A percentile compares a stretch with the other conserved stretches of the same genome.
phyloP scores from a whole-genome alignment of 2,329 filamentous ascomycete species.

The Alternaria consortialis region DNA sequence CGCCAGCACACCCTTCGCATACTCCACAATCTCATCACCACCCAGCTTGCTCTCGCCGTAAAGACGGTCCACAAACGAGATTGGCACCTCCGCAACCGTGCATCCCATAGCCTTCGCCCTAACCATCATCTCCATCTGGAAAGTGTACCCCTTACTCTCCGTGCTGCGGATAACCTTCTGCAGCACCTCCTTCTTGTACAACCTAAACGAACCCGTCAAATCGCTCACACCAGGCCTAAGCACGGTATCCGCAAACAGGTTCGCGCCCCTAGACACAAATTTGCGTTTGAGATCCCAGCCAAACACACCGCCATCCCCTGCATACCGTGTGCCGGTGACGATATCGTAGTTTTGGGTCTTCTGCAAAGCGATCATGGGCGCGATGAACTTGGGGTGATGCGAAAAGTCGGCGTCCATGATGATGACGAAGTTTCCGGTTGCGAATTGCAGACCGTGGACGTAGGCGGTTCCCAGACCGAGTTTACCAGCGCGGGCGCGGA shows the following conservation, averaged over 20 bases:
- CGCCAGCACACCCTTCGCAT: slow-evolving; percentile 72
- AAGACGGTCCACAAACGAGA: slow-evolving; percentile 88
- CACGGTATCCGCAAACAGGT: slow-evolving; percentile 94
- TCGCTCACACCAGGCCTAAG: slow-evolving; percentile 93
- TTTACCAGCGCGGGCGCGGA: slow-evolving; percentile 91
- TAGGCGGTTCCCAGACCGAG: slow-evolving; percentile 97
- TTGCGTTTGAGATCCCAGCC: slow-evolving; percentile 91
- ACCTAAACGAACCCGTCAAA: slow-evolving; percentile 89
- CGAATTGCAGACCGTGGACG: slow-evolving; percentile 91
- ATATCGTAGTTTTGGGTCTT: slow-evolving; percentile 86
- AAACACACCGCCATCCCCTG: slow-evolving; percentile 83
- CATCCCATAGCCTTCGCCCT: slow-evolving; percentile 95
- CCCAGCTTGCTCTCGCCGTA: slow-evolving; percentile 97
- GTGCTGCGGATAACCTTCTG: slow-evolving; percentile 90
- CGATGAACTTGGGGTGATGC: slow-evolving; percentile 99
- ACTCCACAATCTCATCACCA: slow-evolving; percentile 94
- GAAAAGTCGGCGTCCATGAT: slow-evolving; percentile 99
- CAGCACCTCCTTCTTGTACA: slow-evolving; percentile 92
- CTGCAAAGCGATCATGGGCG: slow-evolving; percentile 88
- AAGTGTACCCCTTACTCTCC: slow-evolving; percentile 96
- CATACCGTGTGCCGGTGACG: slow-evolving; percentile 94
- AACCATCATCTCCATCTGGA: slow-evolving; percentile 99
- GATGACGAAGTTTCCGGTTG: slow-evolving; percentile 92
- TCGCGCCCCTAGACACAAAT: slow-evolving; percentile 84
- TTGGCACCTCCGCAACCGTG: slow-evolving; percentile 93